Percentiles rank a stretch among this genome's conserved stretches.
These are phyloP conservation scores for Dactylonectria macrodidyma DNA, from an alignment of 2,329 filamentous ascomycete species.

Conservation along the genomic window DNA sequence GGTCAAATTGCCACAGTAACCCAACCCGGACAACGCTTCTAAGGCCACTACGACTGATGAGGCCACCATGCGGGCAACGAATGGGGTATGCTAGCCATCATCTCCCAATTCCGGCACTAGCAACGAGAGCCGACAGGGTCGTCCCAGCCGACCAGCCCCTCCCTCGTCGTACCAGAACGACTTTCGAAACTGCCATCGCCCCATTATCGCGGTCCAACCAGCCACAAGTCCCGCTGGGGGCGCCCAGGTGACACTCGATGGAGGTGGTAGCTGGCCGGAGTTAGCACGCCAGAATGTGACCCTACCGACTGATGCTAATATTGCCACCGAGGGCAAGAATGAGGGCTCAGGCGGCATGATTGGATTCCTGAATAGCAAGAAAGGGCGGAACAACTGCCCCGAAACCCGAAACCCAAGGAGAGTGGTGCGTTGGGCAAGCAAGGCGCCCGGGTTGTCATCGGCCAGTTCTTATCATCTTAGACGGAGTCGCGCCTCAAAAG, in stretches of 20 bases:
- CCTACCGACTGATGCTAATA: conserved; percentile 72
- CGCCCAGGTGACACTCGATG: conserved; percentile 93
- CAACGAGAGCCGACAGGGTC: too few relatives aligned
- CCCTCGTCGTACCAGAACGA: conserved; percentile 49
- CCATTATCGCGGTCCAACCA: conserved; percentile 73
- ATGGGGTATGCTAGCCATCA: too few relatives aligned
- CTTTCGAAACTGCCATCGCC: conserved; percentile 62
- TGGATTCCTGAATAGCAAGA: neutral
- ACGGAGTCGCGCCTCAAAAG: too few relatives aligned
- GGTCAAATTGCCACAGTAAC: too few relatives aligned
- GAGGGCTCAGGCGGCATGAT: neutral
- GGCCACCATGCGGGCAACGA: too few relatives aligned
- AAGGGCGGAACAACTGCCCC: neutral
- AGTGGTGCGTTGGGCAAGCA: conserved; percentile 86
- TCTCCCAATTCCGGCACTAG: too few relatives aligned
- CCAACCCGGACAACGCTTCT: too few relatives aligned
- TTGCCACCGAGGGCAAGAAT: neutral
- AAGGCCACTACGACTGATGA: too few relatives aligned
- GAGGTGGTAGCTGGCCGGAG: conserved; percentile 93
- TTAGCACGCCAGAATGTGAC: conserved; percentile 88
- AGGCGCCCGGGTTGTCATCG: conserved; percentile 88
- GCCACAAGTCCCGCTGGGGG: conserved; percentile 86
- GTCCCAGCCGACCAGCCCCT: conserved; percentile 41
- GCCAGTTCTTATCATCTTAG: conserved; percentile 62
- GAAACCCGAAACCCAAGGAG: neutral